A percentile compares a stretch with the other conserved stretches of the same genome.
These are phyloP conservation scores for Castanospermum australe DNA, from an alignment of 306 rosid species.

Conservation along the genomic window DNA sequence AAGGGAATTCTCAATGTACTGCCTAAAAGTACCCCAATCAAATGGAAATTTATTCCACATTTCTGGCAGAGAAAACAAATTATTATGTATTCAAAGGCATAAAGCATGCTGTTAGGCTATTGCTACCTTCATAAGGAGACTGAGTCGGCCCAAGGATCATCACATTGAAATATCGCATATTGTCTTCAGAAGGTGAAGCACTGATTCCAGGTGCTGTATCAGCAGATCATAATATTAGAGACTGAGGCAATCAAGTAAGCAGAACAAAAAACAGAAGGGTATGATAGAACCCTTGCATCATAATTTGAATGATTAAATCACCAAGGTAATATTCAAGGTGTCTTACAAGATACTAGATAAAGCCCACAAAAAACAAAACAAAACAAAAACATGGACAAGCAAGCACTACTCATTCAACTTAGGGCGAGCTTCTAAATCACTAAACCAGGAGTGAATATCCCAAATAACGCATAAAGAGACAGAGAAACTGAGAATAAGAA, in stretches of 20 bases:
- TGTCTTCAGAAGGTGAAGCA: conserved; percentile 95
- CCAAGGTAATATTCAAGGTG: background rate
- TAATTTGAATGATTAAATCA: background rate
- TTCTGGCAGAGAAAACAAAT: background rate
- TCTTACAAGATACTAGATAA: background rate
- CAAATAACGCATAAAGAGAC: background rate
- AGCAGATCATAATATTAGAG: conserved; percentile 26
- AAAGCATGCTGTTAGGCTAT: background rate
- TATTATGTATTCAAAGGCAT: background rate
- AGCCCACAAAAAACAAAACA: background rate
- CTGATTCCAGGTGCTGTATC: conserved; percentile 91
- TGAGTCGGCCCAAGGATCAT: conserved; percentile 97
- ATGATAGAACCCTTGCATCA: background rate
- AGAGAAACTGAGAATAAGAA: background rate
- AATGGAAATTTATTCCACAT: background rate
- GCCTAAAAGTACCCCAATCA: background rate
- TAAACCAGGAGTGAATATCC: background rate
- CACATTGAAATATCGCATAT: conserved; percentile 91
- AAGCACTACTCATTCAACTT: background rate
- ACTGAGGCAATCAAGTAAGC: background rate
- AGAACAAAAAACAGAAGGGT: background rate
- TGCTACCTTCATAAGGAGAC: conserved; percentile 94
- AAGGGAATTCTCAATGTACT: background rate
- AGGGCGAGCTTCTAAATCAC: background rate
- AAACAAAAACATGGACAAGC: background rate